Evolutionary conservation across 129 eudicot species (phyloP).

Genomic region (Apium graveolens): DNA sequence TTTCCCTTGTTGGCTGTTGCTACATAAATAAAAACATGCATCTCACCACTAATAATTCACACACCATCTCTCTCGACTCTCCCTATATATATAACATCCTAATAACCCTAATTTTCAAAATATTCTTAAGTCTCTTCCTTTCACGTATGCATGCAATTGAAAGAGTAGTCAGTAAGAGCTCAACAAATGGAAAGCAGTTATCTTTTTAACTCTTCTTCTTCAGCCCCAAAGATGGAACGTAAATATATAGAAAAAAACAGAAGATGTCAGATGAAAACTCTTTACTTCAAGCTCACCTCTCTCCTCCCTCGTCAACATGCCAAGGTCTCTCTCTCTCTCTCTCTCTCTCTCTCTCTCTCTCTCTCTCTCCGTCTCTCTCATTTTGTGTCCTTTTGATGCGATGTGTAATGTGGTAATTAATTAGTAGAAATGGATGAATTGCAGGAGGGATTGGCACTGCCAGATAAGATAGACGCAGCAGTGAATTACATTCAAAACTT

Average conservation of each 20-base stretch:
- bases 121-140: neutral
- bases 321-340: slow-evolving; percentile 12
- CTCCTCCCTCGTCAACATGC: slow-evolving; percentile 52
- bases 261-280: slow-evolving; percentile 58
- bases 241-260: slow-evolving; percentile 51
- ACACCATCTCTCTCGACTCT: neutral
- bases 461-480: slow-evolving; percentile 62
- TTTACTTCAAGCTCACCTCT: slow-evolving; percentile 40
- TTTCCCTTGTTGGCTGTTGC: no score
- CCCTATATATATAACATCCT: neutral
- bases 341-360: slow-evolving; percentile 3
- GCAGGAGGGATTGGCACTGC: slow-evolving; percentile 32
- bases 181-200: neutral
- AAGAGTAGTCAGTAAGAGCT: neutral
- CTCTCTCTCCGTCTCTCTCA: no score
- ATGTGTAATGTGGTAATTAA: no score
- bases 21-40: neutral
- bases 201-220: neutral
- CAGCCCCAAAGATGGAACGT: slow-evolving; percentile 31
- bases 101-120: neutral
- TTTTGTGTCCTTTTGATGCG: no score
- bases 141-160: neutral
- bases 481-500: slow-evolving; percentile 47
- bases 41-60: neutral
- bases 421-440: neutral